Conservation (phyloP, 257 asterid genomes). For the Avicennia marina region DNA sequence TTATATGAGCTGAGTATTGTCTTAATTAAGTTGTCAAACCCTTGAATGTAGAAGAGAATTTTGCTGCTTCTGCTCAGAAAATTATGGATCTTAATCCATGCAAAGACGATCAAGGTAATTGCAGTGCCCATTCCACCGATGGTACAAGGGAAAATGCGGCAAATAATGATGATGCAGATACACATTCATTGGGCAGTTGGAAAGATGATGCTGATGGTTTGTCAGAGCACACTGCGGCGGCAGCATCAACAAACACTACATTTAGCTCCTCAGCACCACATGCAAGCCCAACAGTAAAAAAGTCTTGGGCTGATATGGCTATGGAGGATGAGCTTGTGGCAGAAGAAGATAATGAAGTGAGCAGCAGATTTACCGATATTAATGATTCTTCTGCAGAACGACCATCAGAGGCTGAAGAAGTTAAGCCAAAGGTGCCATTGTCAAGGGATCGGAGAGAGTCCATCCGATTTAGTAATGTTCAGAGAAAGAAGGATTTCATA, state of each 20-base stretch:
- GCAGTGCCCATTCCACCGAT: constrained; percentile 41
- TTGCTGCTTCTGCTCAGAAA: constrained; percentile 28
- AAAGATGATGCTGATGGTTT: constrained; percentile 50
- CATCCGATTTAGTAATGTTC: constrained; percentile 39
- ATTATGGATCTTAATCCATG: constrained; percentile 23
- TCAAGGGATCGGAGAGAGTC: constrained; percentile 57
- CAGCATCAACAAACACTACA: constrained; percentile 29
- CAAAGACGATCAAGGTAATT: constrained; percentile 33
- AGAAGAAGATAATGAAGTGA: constrained; percentile 35
- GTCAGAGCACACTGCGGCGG: constrained; percentile 30
- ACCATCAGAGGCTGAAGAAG: constrained; percentile 21
- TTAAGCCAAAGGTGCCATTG: constrained; percentile 43
- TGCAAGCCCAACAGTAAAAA: constrained; percentile 37
- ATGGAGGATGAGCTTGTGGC: constrained; percentile 72
- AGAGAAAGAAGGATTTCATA: constrained; percentile 52
- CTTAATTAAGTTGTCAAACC: constrained; percentile 17
- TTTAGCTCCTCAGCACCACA: constrained; percentile 26
- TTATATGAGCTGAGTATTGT: not conserved
- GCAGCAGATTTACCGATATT: constrained; percentile 9
- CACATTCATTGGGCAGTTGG: constrained; percentile 69
- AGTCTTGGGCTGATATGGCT: constrained; percentile 99
- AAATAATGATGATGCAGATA: constrained; percentile 45
- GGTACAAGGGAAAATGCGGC: constrained; percentile 41
- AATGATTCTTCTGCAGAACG: constrained; percentile 26
- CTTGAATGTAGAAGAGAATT: constrained; percentile 22